These are phyloP conservation scores for Cornus florida DNA, from an alignment of 148 eudicot species.

Conservation along the genomic window DNA sequence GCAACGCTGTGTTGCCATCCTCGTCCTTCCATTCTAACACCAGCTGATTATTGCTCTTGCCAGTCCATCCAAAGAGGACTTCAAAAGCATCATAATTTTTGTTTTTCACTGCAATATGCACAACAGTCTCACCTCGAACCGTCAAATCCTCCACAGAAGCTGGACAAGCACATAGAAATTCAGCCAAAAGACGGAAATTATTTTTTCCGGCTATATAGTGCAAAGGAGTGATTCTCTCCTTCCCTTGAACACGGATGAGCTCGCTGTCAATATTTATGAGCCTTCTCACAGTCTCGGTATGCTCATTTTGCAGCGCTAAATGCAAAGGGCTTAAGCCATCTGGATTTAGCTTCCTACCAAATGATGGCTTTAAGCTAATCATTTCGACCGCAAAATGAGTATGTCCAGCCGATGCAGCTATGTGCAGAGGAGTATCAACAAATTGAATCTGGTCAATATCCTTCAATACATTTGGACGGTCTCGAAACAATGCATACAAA, in stretches of 20 bases:
- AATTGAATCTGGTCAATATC: neutral
- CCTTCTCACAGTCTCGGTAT: neutral
- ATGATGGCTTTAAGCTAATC: too few species aligned
- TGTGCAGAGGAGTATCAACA: constrained; percentile 1
- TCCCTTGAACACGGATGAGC: neutral
- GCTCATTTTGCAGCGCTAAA: neutral
- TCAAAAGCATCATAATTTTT: neutral
- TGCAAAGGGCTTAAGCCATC: neutral
- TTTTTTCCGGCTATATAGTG: neutral
- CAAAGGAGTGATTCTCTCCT: neutral
- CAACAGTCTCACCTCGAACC: neutral
- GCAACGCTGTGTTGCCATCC: neutral
- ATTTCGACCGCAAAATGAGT: neutral
- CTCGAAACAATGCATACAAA: neutral
- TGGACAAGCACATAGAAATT: neutral
- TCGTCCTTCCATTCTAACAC: neutral
- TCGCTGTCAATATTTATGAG: neutral
- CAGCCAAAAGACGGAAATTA: neutral
- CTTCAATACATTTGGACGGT: neutral
- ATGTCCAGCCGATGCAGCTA: neutral
- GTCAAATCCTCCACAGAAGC: too few species aligned
- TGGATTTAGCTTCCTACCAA: too few species aligned
- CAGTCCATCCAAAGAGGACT: neutral
- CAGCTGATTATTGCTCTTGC: neutral
- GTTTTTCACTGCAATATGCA: neutral